Evolutionary conservation across 768 basidiomycete species (phyloP), one percentile per base, ranked within the genome.

Genomic region (Leccinum olivaceopallidum): DNA sequence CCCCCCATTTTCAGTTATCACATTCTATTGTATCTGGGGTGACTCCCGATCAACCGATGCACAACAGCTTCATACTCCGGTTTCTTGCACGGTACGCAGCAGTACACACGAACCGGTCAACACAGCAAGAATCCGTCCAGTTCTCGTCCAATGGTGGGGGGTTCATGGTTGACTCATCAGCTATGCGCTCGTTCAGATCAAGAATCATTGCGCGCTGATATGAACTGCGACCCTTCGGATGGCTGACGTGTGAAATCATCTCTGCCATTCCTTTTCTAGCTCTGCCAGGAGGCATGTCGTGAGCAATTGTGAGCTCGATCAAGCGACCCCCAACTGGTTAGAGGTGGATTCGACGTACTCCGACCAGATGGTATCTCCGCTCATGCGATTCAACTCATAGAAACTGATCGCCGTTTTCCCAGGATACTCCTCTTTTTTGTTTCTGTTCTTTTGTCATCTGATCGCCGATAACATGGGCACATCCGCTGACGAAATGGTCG

Each of bases 131-230:
- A 32, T 62, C 62, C 66, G 1, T 57, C 64, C 10, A 58, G 61
- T 8, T 62, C 71, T n/a, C 71, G 54, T 5, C 28, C 59, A 24
- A 26, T 26, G 26, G 26, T 69, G 74, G 72, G 69, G 72, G 16
- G 55, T 65, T 24, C 63, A 60, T 58, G 69, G 70, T 30, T 74
- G 60, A 70, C 39, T 30, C 30, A 16, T 37, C 32, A 42, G 55
- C 42, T 56, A 20, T 49, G 24, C 20, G 16, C 18, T 22, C 24
- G n/a, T 51, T 18, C 55, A 26, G 26, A 28, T 53, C 13, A 26
- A 44, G 42, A 44, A 44, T 7, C 14, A 22, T 34, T 26, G 22
- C 53, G 49, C 24, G 28, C 57, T 5, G 42, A 57, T 26, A n/a
- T 55, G 53, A 20, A 16, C 12, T n/a, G 30, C 53, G 49, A 37